Evolutionary conservation across 257 asterid genomes (phyloP).

Genomic region (Paraleonurus japonicus): DNA sequence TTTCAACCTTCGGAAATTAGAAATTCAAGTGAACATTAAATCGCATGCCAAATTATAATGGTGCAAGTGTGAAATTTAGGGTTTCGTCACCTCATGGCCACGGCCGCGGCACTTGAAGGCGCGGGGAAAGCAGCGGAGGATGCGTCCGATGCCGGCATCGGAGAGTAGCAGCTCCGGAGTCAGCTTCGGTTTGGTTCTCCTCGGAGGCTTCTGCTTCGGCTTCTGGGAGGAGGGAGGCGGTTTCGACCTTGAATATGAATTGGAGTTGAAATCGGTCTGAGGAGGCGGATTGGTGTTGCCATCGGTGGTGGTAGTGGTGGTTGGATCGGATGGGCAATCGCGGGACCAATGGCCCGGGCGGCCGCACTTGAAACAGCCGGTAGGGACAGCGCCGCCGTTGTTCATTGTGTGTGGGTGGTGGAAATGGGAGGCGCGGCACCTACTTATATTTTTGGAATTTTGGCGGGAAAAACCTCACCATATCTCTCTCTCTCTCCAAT

Average conservation of each 20-base stretch:
- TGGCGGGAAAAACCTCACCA: slow-evolving; percentile 24
- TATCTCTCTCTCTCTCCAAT: too few species aligned
- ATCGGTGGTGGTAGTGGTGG: slow-evolving; percentile 20
- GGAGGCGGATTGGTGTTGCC: not conserved
- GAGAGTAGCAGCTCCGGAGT: slow-evolving; percentile 87
- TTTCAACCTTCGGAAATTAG: not conserved
- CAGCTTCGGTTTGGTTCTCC: slow-evolving; percentile 65
- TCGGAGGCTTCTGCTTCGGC: slow-evolving; percentile 49
- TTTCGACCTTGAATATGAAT: slow-evolving; percentile 24
- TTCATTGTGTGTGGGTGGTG: slow-evolving; percentile 34
- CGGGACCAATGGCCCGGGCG: slow-evolving; percentile 99
- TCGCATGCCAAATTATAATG: not conserved
- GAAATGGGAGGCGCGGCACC: not conserved
- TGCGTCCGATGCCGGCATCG: slow-evolving; percentile 70
- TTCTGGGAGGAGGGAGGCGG: slow-evolving; percentile 41
- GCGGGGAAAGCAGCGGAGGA: slow-evolving; percentile 84
- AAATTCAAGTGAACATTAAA: not conserved
- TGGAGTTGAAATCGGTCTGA: slow-evolving; percentile 18
- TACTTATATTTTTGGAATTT: not conserved
- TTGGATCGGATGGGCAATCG: slow-evolving; percentile 71
- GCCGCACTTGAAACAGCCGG: slow-evolving; percentile 97
- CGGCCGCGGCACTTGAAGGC: slow-evolving; percentile 83
- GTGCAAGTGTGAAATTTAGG: not conserved
- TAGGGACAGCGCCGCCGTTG: slow-evolving; percentile 58
- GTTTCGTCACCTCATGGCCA: slow-evolving; percentile 69